phyloP scores from a whole-genome alignment of 306 rosid genomes.

The Carpinus viminea region DNA sequence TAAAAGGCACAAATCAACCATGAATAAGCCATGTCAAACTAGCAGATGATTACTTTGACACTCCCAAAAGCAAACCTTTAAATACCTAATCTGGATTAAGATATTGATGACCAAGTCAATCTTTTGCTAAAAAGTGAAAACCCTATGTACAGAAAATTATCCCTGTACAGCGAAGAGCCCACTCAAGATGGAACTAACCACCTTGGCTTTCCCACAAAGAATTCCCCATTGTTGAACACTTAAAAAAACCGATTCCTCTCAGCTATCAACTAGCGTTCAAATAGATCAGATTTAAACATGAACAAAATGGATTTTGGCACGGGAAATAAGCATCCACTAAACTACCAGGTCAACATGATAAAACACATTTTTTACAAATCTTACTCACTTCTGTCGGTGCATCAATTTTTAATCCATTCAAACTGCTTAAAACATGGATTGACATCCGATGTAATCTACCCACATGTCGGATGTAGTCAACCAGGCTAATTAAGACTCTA shows the following conservation, averaged over 20 bases:
- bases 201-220: not conserved
- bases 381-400: constrained; percentile 6
- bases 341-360: constrained; percentile 10
- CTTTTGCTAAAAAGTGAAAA: not conserved
- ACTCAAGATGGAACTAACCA: not conserved
- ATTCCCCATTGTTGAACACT: not conserved
- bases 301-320: not conserved
- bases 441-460: not conserved
- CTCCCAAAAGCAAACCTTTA: not conserved
- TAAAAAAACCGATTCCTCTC: not conserved
- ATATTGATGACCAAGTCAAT: not conserved
- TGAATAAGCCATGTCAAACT: not conserved
- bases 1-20: constrained; percentile 2
- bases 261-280: not conserved
- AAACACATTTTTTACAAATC: constrained; percentile 5
- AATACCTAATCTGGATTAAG: not conserved
- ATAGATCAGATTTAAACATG: not conserved
- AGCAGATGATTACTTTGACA: not conserved
- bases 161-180: not conserved
- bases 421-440: not conserved
- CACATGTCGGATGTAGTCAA: not conserved
- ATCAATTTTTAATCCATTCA: not conserved
- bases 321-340: constrained; percentile 3
- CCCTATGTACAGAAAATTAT: not conserved
- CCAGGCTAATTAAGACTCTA: not conserved